phyloP scores from a whole-genome alignment of 805 yeast genomes.

The Ascoidea rubescens region DNA sequence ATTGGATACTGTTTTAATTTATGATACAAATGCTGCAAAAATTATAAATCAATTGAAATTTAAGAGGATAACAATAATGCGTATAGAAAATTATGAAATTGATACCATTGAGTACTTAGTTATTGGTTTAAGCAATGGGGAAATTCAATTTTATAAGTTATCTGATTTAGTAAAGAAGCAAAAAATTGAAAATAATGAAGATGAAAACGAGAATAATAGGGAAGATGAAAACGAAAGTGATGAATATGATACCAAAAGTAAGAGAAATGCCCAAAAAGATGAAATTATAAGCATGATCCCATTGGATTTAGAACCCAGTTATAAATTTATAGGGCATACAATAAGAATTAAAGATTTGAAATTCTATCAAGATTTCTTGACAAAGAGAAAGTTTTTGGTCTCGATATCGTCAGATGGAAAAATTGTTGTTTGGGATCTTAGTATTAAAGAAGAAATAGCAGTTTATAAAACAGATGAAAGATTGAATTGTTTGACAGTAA shows the following conservation, averaged over 20 bases:
- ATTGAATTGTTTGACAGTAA: conserved; percentile 68
- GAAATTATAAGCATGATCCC: conserved; percentile 10
- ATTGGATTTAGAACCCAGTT: conserved; percentile 31
- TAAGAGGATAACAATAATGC: conserved; percentile 45
- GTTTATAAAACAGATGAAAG: conserved; percentile 87
- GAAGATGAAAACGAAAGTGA: conserved; percentile 17
- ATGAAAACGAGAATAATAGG: conserved; percentile 12
- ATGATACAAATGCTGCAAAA: conserved; percentile 47
- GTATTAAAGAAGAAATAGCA: conserved; percentile 62
- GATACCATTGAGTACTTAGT: conserved; percentile 42
- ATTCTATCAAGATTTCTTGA: conserved; percentile 20
- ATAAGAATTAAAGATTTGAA: conserved; percentile 73
- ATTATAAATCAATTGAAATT: conserved; percentile 39
- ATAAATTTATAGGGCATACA: conserved; percentile 66
- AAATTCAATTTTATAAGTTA: conserved; percentile 41
- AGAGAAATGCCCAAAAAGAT: conserved; percentile 1
- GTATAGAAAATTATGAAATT: conserved; percentile 35
- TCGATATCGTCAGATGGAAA: conserved; percentile 90
- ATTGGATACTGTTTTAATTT: conserved; percentile 48
- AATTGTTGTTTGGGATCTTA: conserved; percentile 79
- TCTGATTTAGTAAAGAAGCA: conserved; percentile 15
- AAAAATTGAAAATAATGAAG: conserved; percentile 12
- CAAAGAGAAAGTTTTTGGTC: conserved; percentile 38
- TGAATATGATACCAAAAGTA: conserved; percentile 2
- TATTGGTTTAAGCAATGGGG: conserved; percentile 61